These are phyloP conservation scores for Candida tetrigidarum DNA, from an alignment of 1,139 yeast genomes.

Conservation along the genomic window DNA sequence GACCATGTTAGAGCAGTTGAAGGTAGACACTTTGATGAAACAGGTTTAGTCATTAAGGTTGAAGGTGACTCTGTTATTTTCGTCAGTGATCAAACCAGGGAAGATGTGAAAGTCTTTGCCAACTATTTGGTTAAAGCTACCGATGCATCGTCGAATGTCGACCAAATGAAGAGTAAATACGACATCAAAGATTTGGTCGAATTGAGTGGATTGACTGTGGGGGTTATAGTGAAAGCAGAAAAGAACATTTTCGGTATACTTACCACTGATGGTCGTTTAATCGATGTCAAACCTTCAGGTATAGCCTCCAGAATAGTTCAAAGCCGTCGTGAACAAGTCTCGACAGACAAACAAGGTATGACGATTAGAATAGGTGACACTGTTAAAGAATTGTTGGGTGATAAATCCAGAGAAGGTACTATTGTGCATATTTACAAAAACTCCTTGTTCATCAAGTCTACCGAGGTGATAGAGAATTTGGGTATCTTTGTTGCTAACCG, in stretches of 20 bases:
- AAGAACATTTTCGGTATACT: slow-evolving; percentile 83
- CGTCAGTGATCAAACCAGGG: slow-evolving; percentile 84
- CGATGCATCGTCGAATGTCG: slow-evolving; percentile 57
- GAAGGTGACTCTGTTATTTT: slow-evolving; percentile 86
- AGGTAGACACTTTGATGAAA: slow-evolving; percentile 91
- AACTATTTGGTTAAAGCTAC: slow-evolving; percentile 83
- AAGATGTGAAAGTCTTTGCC: slow-evolving; percentile 90
- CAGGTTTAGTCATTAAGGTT: slow-evolving; percentile 89
- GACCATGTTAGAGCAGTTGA: slow-evolving; percentile 94
- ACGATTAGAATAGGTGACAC: slow-evolving; percentile 91
- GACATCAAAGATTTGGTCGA: slow-evolving; percentile 91
- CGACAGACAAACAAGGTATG: slow-evolving; percentile 85
- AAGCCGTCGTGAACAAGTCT: slow-evolving; percentile 71
- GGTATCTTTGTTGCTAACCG: slow-evolving; percentile 89
- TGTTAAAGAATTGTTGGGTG: slow-evolving; percentile 74
- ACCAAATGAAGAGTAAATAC: slow-evolving; percentile 61
- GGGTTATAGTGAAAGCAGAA: slow-evolving; percentile 89
- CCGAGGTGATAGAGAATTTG: slow-evolving; percentile 78
- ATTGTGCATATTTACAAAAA: slow-evolving; percentile 87
- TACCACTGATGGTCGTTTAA: slow-evolving; percentile 79
- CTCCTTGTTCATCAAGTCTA: slow-evolving; percentile 76
- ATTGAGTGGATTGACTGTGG: slow-evolving; percentile 83
- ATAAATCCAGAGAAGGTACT: slow-evolving; percentile 77
- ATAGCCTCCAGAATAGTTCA: slow-evolving; percentile 74
- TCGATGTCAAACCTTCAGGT: slow-evolving; percentile 75